phyloP scores from a whole-genome alignment of 2,329 filamentous ascomycete genomes.

The Colletotrichum sp. region DNA sequence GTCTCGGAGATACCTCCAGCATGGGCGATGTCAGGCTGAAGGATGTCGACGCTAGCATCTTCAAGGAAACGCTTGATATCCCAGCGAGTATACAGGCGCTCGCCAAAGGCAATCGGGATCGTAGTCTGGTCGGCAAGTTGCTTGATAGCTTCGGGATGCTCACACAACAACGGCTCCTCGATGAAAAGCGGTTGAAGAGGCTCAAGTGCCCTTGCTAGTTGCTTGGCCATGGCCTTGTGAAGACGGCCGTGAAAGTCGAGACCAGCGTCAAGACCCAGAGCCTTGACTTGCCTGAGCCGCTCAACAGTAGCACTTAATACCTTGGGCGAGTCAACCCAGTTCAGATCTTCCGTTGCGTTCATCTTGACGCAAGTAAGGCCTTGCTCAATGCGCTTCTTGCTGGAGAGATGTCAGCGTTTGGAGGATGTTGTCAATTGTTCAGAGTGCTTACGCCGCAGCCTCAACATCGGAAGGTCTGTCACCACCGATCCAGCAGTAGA shows the following conservation, averaged over 20 bases:
- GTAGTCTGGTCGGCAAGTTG: slow-evolving; percentile 59
- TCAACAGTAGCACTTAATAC: slow-evolving; percentile 63
- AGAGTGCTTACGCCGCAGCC: slow-evolving; percentile 51
- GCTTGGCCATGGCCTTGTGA: slow-evolving; percentile 74
- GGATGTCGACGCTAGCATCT: slow-evolving; percentile 64
- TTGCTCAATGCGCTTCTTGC: slow-evolving; percentile 56
- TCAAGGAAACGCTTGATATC: slow-evolving; percentile 70
- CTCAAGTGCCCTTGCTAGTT: slow-evolving; percentile 66
- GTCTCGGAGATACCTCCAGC: slow-evolving; percentile 70
- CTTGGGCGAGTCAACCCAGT: slow-evolving; percentile 69
- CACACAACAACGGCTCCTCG: slow-evolving; percentile 69
- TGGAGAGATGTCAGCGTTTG: slow-evolving; percentile 21
- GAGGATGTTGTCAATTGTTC: not conserved
- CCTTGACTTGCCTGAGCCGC: slow-evolving; percentile 66
- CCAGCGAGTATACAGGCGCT: slow-evolving; percentile 69
- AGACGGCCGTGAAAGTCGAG: slow-evolving; percentile 74
- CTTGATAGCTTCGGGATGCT: slow-evolving; percentile 64
- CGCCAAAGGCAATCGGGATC: slow-evolving; percentile 68
- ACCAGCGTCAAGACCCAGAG: slow-evolving; percentile 67
- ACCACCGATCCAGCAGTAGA: slow-evolving; percentile 75
- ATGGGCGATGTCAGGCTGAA: slow-evolving; percentile 71
- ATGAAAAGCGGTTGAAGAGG: slow-evolving; percentile 69
- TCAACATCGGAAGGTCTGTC: slow-evolving; percentile 69
- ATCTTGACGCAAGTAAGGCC: slow-evolving; percentile 69
- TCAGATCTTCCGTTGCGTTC: slow-evolving; percentile 72